Base-by-base conservation (phyloP, 2,329 filamentous ascomycete species). In the Fusarium haematococcum region DNA sequence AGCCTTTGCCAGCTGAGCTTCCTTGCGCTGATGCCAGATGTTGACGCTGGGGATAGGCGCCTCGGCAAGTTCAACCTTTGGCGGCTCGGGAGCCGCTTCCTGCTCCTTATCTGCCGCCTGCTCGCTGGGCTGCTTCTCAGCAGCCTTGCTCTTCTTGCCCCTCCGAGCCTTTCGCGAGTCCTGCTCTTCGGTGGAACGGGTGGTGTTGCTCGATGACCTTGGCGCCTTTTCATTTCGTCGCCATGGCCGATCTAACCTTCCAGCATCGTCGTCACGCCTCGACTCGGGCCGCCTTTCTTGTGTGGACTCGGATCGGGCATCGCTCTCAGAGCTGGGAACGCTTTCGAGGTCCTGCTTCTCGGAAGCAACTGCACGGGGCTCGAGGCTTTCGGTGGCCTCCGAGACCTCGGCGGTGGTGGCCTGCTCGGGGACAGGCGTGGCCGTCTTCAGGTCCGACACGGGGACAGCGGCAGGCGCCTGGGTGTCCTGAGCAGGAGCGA, bases 11-110 rank as follows among this genome's bases (percentile, higher is more conserved):
- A 88, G 85, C 52, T 87, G 84, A 56, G 91, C 91, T 78, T 95
- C 92, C 77, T 89, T 92, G 65, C 95, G 90, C 83, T 95, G 91
- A 72, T 92, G 89, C 96, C 97, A 99, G 71, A 95, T 86, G 82
- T 99, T 99, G 67, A 98, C 93, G 2, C 91, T 83, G 1, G 97
- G 97, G 50, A 94, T 88, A 33, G 95, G 93, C 20, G 96, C 96
- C 70, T 97, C 94, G 56, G 93, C 92, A 48, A 98, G 86, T 77
- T 92, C 89, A 52, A 90, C 85, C 78, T 92, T 91, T 77, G 89
- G 85, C 16, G 86, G 85, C 70, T 90, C 85, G 27, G 75, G 79
- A 33, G 70, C 76, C 16, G 73, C 62, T 59, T 81, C 81, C 39
- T 89, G 88, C 75, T 90, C 90, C 77, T 91, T 90, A 74, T 91